These are phyloP conservation scores for Herpetomonas samuelpessoai DNA, from an alignment of 208 protist genomes.

Conservation along the genomic window DNA sequence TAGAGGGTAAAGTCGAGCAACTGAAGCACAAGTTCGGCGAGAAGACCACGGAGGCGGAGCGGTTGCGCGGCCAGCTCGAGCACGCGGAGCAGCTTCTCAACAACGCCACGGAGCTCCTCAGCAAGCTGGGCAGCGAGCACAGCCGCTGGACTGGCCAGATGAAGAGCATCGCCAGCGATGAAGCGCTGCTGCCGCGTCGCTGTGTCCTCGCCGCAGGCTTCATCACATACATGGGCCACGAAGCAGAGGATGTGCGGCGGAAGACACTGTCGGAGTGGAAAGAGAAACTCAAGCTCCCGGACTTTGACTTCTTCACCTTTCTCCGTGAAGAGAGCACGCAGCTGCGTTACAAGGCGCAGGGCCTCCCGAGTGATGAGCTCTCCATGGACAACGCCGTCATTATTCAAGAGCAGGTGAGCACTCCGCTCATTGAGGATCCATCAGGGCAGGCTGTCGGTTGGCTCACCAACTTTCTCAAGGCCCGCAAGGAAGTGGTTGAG, in stretches of 20 bases:
- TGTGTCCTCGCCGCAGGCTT: slow-evolving; percentile 91
- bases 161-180: slow-evolving; percentile 60
- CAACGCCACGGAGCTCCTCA: slow-evolving; percentile 92
- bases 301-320: slow-evolving; percentile 93
- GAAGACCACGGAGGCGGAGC: slow-evolving; percentile 94
- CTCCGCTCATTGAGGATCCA: slow-evolving; percentile 97
- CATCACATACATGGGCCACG: slow-evolving; percentile 93
- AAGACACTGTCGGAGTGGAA: slow-evolving; percentile 79
- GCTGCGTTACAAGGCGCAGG: slow-evolving; percentile 95
- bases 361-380: slow-evolving; percentile 94
- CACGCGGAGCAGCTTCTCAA: slow-evolving; percentile 88
- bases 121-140: slow-evolving; percentile 95
- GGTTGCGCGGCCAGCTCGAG: slow-evolving; percentile 87
- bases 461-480: slow-evolving; percentile 90
- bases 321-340: slow-evolving; percentile 94
- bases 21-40: slow-evolving; percentile 92
- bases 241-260: slow-evolving; percentile 85
- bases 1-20: slow-evolving; percentile 93
- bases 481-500: slow-evolving; percentile 77
- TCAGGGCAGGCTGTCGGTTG: slow-evolving; percentile 90
- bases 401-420: slow-evolving; percentile 88
- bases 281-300: slow-evolving; percentile 59
- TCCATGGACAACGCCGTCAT: slow-evolving; percentile 98
- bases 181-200: slow-evolving; percentile 75
- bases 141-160: slow-evolving; percentile 93